Base-by-base conservation (phyloP, 371 early-diverging fungal genomes). In the Batrachochytrium dendrobatidis region DNA sequence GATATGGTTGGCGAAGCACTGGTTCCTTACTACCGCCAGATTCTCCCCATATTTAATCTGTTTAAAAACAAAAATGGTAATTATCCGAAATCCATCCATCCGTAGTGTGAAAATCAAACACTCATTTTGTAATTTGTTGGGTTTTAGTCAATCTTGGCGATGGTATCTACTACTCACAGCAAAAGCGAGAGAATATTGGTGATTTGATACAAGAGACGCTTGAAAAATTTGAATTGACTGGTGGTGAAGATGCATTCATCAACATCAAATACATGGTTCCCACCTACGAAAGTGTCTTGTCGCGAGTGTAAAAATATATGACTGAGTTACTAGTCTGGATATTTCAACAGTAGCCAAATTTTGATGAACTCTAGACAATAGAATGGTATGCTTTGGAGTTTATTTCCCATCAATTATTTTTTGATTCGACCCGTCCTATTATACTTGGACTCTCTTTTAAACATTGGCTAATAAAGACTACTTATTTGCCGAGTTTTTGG, bases 181-280 rank as follows among this genome's bases (percentile, higher is more conserved):
- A 81, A 59, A 79, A 79, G 64, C 67, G 79, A 18, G 81, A 81
- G 59, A 81, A 81, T 65, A 79, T 81, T 60, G 81, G 81, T 17
- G 81, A 81, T 60, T 56, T 81, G 59, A 81, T 81, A 53, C 78
- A 81, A 54, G 81, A 81, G 55, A 81, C 81, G 5, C 66, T 81
- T 22, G 81, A 81, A 49, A 81, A 79, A 65, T 76, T 81, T 69
- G 81, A 81, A 65, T 59, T 79, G 35, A 75, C 75, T 0, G 81
- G 81, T 24, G 81, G 81, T 15, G 81, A 81, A 61, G 81, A 81
- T 54, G 81, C 81, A 18, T 81, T 81, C 61, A 81, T 81, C 66
- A 81, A 81, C 65, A 79, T 81, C 71, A 81, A 81, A 63, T 81
- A 81, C 63, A 81, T 81, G 81, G 73, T 73, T 0, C 72, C 72